A percentile compares a stretch with the other conserved stretches of the same genome.
phyloP scores from a whole-genome alignment of 202 grass and related monocot species.

The Brachypodium distachyon region DNA sequence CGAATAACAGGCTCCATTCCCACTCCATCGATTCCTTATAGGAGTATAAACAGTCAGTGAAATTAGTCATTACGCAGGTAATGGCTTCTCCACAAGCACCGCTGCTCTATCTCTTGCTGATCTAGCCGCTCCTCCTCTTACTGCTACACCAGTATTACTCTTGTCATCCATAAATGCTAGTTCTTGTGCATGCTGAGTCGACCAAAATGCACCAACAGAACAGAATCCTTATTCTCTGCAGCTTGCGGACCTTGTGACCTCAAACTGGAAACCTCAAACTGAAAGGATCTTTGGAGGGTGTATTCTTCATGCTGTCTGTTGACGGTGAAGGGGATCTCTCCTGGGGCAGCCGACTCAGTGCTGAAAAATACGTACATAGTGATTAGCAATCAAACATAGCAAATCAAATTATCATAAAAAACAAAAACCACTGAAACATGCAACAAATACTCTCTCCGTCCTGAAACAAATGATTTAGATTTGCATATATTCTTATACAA shows the following conservation, averaged over 20 bases:
- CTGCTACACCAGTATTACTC: too few relatives aligned
- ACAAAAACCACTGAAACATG: background rate
- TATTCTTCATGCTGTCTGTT: constrained; percentile 29
- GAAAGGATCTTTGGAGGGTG: constrained; percentile 4
- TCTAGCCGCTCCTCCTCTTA: too few relatives aligned
- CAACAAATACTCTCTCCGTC: too few relatives aligned
- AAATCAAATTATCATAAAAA: background rate
- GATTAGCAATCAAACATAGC: background rate
- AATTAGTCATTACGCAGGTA: too few relatives aligned
- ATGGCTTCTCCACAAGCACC: too few relatives aligned
- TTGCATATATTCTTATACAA: too few relatives aligned
- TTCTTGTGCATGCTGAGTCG: constrained; percentile 76
- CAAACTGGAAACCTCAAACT: too few relatives aligned
- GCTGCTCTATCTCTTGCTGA: too few relatives aligned
- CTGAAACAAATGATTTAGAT: too few relatives aligned
- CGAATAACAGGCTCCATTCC: too few relatives aligned
- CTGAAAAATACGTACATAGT: constrained; percentile 41
- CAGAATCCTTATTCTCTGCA: constrained; percentile 11
- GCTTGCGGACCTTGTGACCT: constrained; percentile 29
- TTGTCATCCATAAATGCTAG: constrained; percentile 49
- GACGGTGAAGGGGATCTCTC: constrained; percentile 42
- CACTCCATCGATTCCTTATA: too few relatives aligned
- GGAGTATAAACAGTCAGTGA: too few relatives aligned
- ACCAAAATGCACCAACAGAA: constrained; percentile 88
- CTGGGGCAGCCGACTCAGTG: constrained; percentile 18